phyloP scores from a whole-genome alignment of 257 asterid species.

The Thymus quinquecostatus region DNA sequence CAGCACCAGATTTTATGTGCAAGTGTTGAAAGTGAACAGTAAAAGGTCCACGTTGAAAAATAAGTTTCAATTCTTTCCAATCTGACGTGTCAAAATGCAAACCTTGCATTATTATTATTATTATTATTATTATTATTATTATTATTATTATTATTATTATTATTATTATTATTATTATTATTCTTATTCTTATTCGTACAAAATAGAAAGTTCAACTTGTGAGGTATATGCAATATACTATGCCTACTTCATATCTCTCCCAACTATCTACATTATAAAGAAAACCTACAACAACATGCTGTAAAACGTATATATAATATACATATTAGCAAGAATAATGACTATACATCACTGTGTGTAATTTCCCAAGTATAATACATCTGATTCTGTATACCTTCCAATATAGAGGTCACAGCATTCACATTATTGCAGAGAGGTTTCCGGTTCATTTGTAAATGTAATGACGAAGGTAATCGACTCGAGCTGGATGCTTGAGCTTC shows the following conservation, averaged over 20 bases:
- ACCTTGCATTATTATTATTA: background rate
- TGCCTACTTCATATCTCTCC: background rate
- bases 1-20: too few relatives aligned
- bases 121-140: background rate
- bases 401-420: slow-evolving; percentile 17
- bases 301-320: background rate
- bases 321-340: slow-evolving; percentile 26
- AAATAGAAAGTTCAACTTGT: background rate
- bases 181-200: background rate
- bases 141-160: background rate
- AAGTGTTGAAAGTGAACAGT: too few relatives aligned
- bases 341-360: slow-evolving; percentile 33
- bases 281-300: background rate
- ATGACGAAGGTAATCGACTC: slow-evolving; percentile 81
- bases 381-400: slow-evolving; percentile 29
- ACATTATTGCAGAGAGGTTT: background rate
- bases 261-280: background rate
- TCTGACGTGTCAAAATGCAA: background rate
- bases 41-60: too few relatives aligned
- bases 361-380: slow-evolving; percentile 37
- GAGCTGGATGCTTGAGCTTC: slow-evolving; percentile 97
- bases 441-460: slow-evolving; percentile 54
- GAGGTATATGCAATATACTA: background rate
- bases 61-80: too few relatives aligned
- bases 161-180: background rate